A percentile compares a stretch with the other conserved stretches of the same genome.
These are phyloP conservation scores for Flaveria trinervia DNA, from an alignment of 129 eudicot genomes.

Conservation along the genomic window DNA sequence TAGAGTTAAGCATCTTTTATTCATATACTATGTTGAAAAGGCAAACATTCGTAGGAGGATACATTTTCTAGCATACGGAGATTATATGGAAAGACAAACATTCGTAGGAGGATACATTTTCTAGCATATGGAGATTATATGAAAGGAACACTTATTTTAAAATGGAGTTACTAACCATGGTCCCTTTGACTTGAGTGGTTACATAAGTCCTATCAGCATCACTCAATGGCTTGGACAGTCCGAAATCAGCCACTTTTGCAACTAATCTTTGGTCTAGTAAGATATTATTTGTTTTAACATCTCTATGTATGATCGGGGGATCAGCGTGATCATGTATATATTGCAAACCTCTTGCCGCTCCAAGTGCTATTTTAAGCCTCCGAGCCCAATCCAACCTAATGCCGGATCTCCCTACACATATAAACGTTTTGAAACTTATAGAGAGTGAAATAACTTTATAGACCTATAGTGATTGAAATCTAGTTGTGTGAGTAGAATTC, in stretches of 20 bases:
- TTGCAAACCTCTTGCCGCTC: slow-evolving; percentile 53
- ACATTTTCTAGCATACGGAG: neutral
- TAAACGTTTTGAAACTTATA: neutral
- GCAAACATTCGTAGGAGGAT: neutral
- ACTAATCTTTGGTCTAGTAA: slow-evolving; percentile 47
- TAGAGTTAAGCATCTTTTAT: too few relatives aligned
- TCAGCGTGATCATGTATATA: slow-evolving; percentile 55
- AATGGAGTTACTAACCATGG: slow-evolving; percentile 41
- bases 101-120: neutral
- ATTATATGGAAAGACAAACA: too few relatives aligned
- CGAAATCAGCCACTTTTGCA: slow-evolving; percentile 65
- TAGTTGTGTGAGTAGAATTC: neutral
- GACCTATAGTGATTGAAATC: neutral
- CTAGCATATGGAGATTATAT: neutral
- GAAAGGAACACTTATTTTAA: neutral
- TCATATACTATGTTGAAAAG: too few relatives aligned
- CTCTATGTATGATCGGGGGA: slow-evolving; percentile 58
- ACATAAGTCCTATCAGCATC: slow-evolving; percentile 36
- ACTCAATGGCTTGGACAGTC: slow-evolving; percentile 44
- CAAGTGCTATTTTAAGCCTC: slow-evolving; percentile 50
- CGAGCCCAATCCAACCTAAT: slow-evolving; percentile 45
- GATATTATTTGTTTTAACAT: slow-evolving; percentile 52
- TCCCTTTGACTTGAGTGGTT: slow-evolving; percentile 59
- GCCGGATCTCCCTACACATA: slow-evolving; percentile 46
- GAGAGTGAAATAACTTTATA: neutral